Conservation (phyloP, 2,329 filamentous ascomycete genomes). For the Colletotrichum plurivorum region DNA sequence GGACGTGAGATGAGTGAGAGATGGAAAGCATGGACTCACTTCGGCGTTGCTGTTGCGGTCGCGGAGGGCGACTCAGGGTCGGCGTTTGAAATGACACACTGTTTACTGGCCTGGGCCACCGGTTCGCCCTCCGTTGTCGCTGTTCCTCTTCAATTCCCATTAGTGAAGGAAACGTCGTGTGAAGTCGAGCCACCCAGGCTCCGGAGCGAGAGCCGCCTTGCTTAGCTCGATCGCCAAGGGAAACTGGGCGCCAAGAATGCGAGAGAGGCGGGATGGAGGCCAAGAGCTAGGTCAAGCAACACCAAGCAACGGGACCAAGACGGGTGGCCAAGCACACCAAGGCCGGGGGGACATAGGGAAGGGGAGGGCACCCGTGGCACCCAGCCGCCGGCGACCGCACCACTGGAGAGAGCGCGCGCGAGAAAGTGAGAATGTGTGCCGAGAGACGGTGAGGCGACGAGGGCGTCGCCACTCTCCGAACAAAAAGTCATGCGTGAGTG, state of each 20-base stretch:
- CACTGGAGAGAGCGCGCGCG: not conserved
- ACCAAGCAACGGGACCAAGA: constrained; percentile 32
- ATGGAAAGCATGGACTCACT: not conserved
- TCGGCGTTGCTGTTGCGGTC: not conserved
- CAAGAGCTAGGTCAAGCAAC: constrained; percentile 19
- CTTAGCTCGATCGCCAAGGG: constrained; percentile 34
- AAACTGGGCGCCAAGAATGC: constrained; percentile 27
- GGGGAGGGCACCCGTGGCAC: not conserved
- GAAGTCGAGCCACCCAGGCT: not conserved
- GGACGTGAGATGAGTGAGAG: not conserved
- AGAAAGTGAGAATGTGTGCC: not conserved
- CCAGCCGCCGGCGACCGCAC: not conserved
- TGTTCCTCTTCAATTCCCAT: not conserved
- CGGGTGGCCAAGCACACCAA: constrained; percentile 34
- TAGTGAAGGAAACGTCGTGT: not conserved
- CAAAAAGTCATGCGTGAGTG: constrained; percentile 32
- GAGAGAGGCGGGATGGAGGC: constrained; percentile 20
- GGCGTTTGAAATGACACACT: not conserved
- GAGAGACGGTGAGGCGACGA: constrained; percentile 1
- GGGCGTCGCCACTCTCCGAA: constrained; percentile 22
- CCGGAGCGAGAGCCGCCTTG: constrained; percentile 15
- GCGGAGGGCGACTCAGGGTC: not conserved
- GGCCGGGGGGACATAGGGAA: constrained; percentile 22
- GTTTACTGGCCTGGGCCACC: constrained; percentile 2
- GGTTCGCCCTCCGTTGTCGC: constrained; percentile 13